Evolutionary conservation across 768 basidiomycete genomes (phyloP), one percentile per base, ranked within the genome.

Genomic region (Russula brevipes): DNA sequence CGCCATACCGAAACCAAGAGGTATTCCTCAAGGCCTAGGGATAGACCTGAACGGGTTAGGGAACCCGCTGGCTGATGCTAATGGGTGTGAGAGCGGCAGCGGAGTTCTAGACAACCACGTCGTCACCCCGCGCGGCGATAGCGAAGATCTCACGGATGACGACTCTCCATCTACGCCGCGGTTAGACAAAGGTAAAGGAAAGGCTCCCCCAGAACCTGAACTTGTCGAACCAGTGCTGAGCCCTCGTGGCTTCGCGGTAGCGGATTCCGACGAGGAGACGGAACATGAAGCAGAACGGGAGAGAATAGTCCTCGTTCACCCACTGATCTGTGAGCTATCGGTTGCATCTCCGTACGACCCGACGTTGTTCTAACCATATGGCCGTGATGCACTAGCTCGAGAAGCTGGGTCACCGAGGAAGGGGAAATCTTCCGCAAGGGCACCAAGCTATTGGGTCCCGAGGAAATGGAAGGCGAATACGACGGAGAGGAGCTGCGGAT

Each of bases 371-470:
- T 57, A 31, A 60, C 36, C n/a, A 46, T 30, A 12, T 50, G 30
- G 1, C 35, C 44, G n/a, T 33, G 47, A 41, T 47, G n/a, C 53
- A 31, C n/a, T 55, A 88, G 90, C 53, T 89, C 88, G 31, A 79
- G 85, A 66, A 85, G 80, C 56, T 91, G 90, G 87, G 88, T 95
- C 0, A 90, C 86, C 59, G 97, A 98, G 72, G 97, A 99, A 72
- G 94, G 94, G 0, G 96, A 98, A 75, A 89, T 98, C 45, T 98
- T 98, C 78, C 80, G 95, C 46, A 95, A 96, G 71, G 94, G 94
- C 0, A 85, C 82, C 10, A 87, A 87, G 4, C 77, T 98, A 19
- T 78, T 92, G 9, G 86, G 87, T 1, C 85, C 85, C 8, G 91
- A 89, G 68, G 92, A 95, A 73, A 89, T 94, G 84, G 93, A 94